Evolutionary conservation across 2,329 filamentous ascomycete genomes (phyloP), one percentile per base, ranked within the genome.

Genomic region (Penicillium sp.): DNA sequence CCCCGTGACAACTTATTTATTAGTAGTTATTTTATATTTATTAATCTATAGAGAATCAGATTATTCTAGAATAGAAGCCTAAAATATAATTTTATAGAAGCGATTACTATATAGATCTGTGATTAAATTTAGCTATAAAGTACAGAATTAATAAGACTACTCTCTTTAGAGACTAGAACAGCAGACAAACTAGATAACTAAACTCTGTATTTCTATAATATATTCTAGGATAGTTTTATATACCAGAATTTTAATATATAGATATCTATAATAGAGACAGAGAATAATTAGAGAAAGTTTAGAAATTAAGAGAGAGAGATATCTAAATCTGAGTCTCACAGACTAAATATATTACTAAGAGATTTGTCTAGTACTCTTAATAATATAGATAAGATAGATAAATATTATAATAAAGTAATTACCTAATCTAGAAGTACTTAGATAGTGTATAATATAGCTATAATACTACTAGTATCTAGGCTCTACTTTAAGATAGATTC

Each of bases 181-280:
- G 33, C 48, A n/a, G n/a, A n/a, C 11, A 10, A 51, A 19, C 5
- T 28, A 14, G 29, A 24, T 3, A 29, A 23, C 23, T 19, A 57
- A 13, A 61, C 59, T 10, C 59, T 50, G 2, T 29, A 62, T 47
- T 67, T 67, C 40, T 57, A 57, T 13, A 49, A 67, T 24, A 39
- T 67, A 23, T 63, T 64, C 29, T 48, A 50, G 6, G 55, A 67
- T 18, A 43, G 64, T 46, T 67, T 67, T 24, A 6, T 67, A 14
- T 53, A 50, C 2, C 36, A 56, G 13, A 56, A 57, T 3, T 67
- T 61, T 49, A 50, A 64, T 21, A 49, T 53, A 11, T 64, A 46
- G 51, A 67, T 67, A 50, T 64, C 59, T 3, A 59, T 56, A 2
- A 56, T 67, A 29, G 60, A 62, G n/a, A 56, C 42, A 14, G 56